Base-by-base conservation (phyloP, 2,329 filamentous ascomycete species). In the Sporothrix pseudoabietina region DNA sequence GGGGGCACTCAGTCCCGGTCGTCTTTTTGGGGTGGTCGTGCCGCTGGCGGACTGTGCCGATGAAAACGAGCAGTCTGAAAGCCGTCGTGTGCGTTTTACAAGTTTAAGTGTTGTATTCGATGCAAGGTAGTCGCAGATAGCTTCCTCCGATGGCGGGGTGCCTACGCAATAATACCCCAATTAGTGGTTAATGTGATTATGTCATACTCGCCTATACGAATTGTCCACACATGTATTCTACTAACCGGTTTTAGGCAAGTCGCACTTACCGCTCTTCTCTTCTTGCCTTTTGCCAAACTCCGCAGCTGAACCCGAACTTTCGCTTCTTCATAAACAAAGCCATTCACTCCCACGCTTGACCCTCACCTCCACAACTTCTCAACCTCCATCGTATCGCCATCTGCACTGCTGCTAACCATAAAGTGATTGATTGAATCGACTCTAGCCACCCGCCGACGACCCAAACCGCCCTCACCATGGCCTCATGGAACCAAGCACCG, bases 1-100 rank as follows among this genome's bases (percentile, higher is more conserved):
- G 73, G 77, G 77, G 77, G 76, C 77, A 74, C 75, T 69, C 74
- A 12, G 75, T 79, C 77, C 78, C 77, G 75, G 63, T n/a, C 68
- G 35, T 52, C 35, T 69, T 12, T 49, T 49, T 49, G 12, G 14
- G 4, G 44, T 49, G 47, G 69, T 69, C 14, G 57, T 30, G 12
- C 47, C n/a, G 47, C 19, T 26, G 12, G 12, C 26, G 39, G 30
- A 10, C 52, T 59, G 4, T 65, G 61, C n/a, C 65, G 26, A 22
- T 68, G 22, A 8, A 22, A 22, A 22, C 12, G 9, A 22, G 39
- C 5, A 49, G 19, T 4, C 19, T 4, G 3, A n/a, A 47, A 47
- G 2, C 32, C 22, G 26, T 49, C 44, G 65, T 68, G 65, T 52
- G 65, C 19, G 39, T 52, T 35, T 9, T 47, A 5, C 39, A 39